phyloP scores from a whole-genome alignment of 1,284 basidiomycete species.

The Sporisorium sorghi region DNA sequence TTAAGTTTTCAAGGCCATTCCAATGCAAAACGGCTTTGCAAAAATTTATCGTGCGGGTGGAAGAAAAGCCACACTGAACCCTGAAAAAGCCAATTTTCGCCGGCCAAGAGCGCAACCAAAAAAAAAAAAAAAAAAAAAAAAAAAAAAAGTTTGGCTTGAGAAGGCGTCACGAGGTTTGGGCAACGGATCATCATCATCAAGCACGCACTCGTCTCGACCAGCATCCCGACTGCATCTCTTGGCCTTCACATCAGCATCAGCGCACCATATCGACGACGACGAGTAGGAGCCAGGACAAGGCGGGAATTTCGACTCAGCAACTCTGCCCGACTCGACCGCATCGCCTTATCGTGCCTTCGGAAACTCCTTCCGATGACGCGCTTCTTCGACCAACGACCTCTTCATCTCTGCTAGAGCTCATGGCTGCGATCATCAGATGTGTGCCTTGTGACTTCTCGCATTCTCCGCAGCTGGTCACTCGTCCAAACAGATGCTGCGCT shows the following conservation, averaged over 20 bases:
- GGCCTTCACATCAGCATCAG: background rate
- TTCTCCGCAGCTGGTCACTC: conserved; percentile 17
- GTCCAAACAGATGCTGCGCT: conserved; percentile 36
- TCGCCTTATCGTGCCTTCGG: background rate
- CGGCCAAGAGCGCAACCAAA: background rate
- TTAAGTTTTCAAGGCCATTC: no score
- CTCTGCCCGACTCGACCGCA: no score
- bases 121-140: conserved; percentile 7
- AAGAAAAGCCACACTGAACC: conserved; percentile 27
- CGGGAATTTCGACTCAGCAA: no score
- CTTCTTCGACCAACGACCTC: background rate
- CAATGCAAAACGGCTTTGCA: conserved; percentile 2
- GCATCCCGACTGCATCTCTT: background rate
- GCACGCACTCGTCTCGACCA: background rate
- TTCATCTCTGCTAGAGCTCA: background rate
- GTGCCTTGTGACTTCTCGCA: conserved; percentile 3
- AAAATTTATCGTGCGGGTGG: conserved; percentile 30
- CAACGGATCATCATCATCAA: background rate
- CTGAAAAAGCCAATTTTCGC: conserved; percentile 6
- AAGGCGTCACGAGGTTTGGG: conserved; percentile 8
- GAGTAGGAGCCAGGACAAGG: no score
- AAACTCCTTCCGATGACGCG: conserved; percentile 25
- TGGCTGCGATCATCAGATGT: background rate
- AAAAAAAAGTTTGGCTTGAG: conserved; percentile 6
- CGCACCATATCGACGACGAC: no score